Evolutionary conservation across 1,139 yeast genomes (phyloP).

Genomic region (Arxiozyma slooffiae): DNA sequence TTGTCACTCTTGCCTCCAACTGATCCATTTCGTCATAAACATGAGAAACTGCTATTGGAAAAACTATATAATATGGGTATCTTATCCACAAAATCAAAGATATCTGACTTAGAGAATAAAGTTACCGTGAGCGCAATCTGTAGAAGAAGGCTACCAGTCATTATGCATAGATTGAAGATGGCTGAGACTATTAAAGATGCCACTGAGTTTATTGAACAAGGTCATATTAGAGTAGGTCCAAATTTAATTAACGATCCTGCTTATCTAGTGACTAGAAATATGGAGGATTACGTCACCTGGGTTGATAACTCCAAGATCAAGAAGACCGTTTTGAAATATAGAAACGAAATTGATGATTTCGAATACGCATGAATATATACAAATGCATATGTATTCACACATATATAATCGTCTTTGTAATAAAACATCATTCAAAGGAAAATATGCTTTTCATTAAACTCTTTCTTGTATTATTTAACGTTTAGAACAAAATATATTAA

Average conservation of each 20-base stretch:
- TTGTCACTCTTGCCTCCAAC: constrained; percentile 74
- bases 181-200: constrained; percentile 86
- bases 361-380: constrained; percentile 33
- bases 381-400: background rate
- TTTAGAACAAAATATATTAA: no score
- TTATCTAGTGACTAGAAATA: constrained; percentile 75
- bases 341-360: constrained; percentile 75
- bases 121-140: constrained; percentile 87
- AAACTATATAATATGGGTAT: constrained; percentile 85
- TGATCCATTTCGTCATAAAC: constrained; percentile 78
- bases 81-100: constrained; percentile 71
- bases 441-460: background rate
- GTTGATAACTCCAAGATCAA: constrained; percentile 90
- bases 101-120: constrained; percentile 87
- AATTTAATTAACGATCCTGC: constrained; percentile 94
- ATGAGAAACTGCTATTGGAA: constrained; percentile 77
- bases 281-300: constrained; percentile 98
- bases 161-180: constrained; percentile 92
- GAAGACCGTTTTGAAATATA: constrained; percentile 77
- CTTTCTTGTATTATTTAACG: background rate
- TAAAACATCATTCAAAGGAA: background rate
- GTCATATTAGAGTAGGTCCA: constrained; percentile 96
- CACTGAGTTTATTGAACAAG: constrained; percentile 86
- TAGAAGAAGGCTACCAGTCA: constrained; percentile 85
- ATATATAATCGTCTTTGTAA: background rate